Evolutionary conservation across 345 rosid genomes (phyloP), one percentile per base, ranked within the genome.

Genomic region (Moricandia moricandioides): DNA sequence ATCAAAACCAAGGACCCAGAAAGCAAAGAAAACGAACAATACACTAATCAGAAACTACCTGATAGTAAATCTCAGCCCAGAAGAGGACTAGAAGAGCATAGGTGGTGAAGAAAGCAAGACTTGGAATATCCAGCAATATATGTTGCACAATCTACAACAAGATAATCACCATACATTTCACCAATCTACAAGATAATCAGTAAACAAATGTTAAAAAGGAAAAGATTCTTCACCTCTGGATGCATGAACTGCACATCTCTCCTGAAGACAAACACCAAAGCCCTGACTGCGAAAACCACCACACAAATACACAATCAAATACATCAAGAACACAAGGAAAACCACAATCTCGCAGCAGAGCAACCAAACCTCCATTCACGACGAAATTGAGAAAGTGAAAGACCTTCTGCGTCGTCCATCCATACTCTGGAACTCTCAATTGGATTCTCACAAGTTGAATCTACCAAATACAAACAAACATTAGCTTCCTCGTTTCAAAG

Each of bases 21-120:
- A 1, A 47, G 13, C 33, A 60, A 0, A 5, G 21, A 0, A 4
- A 26, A 0, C 37, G 37, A 33, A 10, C 31, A 1, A 47, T 5
- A 47, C 0, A 63, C 39, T 45, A 8, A 31, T 45, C 3, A 24
- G 74, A 47, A 7, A 54, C 8, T n/a, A 89, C 98, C 98, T 93
- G 98, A 75, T 90, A 88, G 81, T 93, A 93, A 69, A 93, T 93
- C 82, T 93, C 98, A 2, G 98, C 98, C 98, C 98, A 93, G 75
- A 93, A 93, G 78, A 93, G 90, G 70, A 93, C 96, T 72, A 93
- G 43, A 31, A 93, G 98, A 2, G 92, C 91, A 59, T 89, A 93
- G 1, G 98, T 93, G 0, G 98, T 89, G 87, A 91, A 89, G 86
- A 91, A 93, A 59, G 87, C 91, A 74, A 93, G 92, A 67, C 98